Percentiles rank a stretch among this genome's conserved stretches.
Conservation (phyloP, 257 asterid genomes). For the Knoxia roxburghii region DNA sequence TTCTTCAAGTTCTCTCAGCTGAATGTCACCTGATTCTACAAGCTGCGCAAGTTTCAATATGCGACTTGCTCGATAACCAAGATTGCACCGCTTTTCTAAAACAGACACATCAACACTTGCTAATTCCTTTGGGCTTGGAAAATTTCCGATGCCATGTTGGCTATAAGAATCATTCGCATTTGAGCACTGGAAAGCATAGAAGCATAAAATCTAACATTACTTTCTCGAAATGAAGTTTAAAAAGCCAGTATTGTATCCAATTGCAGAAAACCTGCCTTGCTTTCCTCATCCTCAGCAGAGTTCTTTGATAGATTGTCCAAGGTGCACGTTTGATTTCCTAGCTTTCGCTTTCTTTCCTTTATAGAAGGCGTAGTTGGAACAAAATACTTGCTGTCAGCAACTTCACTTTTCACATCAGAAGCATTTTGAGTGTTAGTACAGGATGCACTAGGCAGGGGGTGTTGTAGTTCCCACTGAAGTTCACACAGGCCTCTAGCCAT, state of each 20-base stretch:
- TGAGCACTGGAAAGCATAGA: constrained; percentile 16
- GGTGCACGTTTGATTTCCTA: constrained; percentile 18
- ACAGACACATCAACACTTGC: constrained; percentile 49
- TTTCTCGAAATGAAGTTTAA: constrained; percentile 6
- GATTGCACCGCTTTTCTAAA: constrained; percentile 57
- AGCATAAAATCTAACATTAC: neutral
- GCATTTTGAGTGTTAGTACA: constrained; percentile 15
- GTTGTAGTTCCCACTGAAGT: constrained; percentile 63
- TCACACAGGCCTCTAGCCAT: constrained; percentile 81
- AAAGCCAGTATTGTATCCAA: constrained; percentile 14
- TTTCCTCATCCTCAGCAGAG: constrained; percentile 11
- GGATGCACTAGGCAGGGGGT: constrained; percentile 19
- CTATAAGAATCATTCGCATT: constrained; percentile 14
- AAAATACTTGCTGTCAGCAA: constrained; percentile 21
- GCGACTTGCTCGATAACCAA: constrained; percentile 82
- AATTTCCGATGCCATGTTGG: constrained; percentile 39
- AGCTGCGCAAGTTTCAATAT: constrained; percentile 59
- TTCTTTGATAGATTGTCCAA: constrained; percentile 9
- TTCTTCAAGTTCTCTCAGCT: constrained; percentile 50
- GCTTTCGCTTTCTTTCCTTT: constrained; percentile 45
- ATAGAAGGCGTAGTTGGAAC: constrained; percentile 55
- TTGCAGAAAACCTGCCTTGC: constrained; percentile 4
- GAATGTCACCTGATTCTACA: constrained; percentile 50
- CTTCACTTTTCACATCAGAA: constrained; percentile 19
- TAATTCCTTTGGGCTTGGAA: constrained; percentile 66